These are phyloP conservation scores for Ogataea paraovalis DNA, from an alignment of 805 yeast species.

Conservation along the genomic window DNA sequence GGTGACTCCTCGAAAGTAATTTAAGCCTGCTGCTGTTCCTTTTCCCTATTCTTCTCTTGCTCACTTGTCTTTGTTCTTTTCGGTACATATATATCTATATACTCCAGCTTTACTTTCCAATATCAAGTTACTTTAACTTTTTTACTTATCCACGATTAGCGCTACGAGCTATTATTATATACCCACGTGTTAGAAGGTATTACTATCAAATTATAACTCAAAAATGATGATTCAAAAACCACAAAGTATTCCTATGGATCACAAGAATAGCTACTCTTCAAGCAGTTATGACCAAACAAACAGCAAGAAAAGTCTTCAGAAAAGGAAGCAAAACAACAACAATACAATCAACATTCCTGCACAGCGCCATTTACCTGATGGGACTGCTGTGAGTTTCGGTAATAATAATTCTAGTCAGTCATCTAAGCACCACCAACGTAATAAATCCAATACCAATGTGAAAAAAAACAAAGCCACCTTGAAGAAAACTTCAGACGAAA, in stretches of 20 bases:
- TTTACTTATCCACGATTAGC: not conserved
- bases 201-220: not conserved
- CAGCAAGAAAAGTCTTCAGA: constrained; percentile 27
- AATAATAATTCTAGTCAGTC: constrained; percentile 13
- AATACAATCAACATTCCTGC: constrained; percentile 22
- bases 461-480: constrained; percentile 15
- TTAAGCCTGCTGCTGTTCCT: no score
- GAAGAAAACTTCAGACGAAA: constrained; percentile 18
- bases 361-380: constrained; percentile 30
- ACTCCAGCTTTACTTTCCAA: no score
- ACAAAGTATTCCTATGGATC: constrained; percentile 20
- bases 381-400: constrained; percentile 26
- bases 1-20: no score
- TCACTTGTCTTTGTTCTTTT: no score
- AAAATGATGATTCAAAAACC: constrained; percentile 24
- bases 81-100: no score
- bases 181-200: not conserved
- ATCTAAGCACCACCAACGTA: constrained; percentile 9
- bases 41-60: not conserved
- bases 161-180: not conserved
- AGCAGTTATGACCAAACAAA: constrained; percentile 2
- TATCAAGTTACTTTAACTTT: no score
- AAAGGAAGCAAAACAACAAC: constrained; percentile 28
- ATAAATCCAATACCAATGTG: constrained; percentile 11
- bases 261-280: constrained; percentile 2